A percentile compares a stretch with the other conserved stretches of the same genome.
Conservation (phyloP, 257 asterid genomes). For the Solanum bulbocastanum region DNA sequence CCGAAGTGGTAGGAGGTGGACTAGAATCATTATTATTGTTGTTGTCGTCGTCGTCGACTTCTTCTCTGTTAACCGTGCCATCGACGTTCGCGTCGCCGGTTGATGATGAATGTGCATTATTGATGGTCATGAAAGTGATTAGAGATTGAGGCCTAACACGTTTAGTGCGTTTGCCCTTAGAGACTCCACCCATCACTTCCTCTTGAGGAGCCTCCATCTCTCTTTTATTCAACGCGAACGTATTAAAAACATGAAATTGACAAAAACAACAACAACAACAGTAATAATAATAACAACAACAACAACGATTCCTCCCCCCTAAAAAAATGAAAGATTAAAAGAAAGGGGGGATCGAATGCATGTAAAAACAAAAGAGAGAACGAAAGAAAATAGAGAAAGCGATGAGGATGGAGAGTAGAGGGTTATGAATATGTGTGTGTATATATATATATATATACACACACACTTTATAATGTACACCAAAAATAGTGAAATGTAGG, state of each 20-base stretch:
- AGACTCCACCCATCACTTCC: conserved; percentile 11
- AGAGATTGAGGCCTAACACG: conserved; percentile 28
- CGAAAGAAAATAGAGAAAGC: conserved; percentile 8
- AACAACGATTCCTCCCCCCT: background rate
- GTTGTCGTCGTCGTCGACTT: background rate
- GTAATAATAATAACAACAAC: background rate
- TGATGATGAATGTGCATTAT: conserved; percentile 8
- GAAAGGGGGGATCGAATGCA: conserved; percentile 11
- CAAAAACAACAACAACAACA: background rate
- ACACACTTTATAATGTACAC: background rate
- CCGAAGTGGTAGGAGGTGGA: background rate
- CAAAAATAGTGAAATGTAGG: background rate
- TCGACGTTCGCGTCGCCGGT: background rate
- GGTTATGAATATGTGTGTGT: background rate
- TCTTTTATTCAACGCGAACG: conserved; percentile 3
- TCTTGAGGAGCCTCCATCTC: conserved; percentile 19
- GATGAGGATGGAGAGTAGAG: conserved; percentile 1
- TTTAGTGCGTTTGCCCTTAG: conserved; percentile 32
- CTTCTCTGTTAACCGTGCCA: background rate
- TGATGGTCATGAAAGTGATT: conserved; percentile 17
- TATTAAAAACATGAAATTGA: background rate
- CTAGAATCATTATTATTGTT: background rate
- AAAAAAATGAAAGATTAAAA: conserved; percentile 4
- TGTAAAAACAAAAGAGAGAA: conserved; percentile 8
- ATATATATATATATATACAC: background rate